Evolutionary conservation across 257 asterid genomes (phyloP).

Genomic region (Misopates orontium): DNA sequence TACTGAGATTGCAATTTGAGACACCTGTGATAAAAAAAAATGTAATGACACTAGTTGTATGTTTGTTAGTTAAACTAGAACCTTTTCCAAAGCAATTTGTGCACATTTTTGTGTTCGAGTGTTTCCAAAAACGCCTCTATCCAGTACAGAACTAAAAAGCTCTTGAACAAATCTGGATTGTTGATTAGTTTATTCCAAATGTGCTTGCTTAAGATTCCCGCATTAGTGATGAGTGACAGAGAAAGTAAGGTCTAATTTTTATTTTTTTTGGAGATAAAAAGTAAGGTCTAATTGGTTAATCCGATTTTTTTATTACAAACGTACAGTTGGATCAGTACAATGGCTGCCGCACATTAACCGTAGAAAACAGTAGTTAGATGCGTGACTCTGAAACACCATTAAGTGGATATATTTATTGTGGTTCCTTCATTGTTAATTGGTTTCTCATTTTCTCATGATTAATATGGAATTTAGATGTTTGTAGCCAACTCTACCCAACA

Average conservation of each 20-base stretch:
- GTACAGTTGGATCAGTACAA: slow-evolving; percentile 20
- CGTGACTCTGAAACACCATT: too few relatives aligned
- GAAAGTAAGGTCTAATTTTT: slow-evolving; percentile 7
- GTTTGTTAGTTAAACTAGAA: too few relatives aligned
- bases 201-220: background rate
- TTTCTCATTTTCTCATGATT: background rate
- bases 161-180: background rate
- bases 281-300: background rate
- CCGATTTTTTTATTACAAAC: background rate
- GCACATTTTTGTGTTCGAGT: background rate
- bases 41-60: too few relatives aligned
- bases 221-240: slow-evolving; percentile 10
- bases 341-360: background rate
- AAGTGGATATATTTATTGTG: too few relatives aligned
- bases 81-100: too few relatives aligned
- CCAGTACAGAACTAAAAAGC: background rate
- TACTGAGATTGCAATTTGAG: too few relatives aligned
- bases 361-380: too few relatives aligned
- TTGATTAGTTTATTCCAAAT: too few relatives aligned
- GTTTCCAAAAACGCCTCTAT: too few relatives aligned
- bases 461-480: too few relatives aligned
- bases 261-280: slow-evolving; percentile 5
- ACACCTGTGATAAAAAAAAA: too few relatives aligned
- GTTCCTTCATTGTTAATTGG: background rate
- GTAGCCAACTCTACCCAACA: too few relatives aligned